Evolutionary conservation across 257 asterid species (phyloP), one percentile per base, ranked within the genome.

Genomic region (Linderniella brevidens): DNA sequence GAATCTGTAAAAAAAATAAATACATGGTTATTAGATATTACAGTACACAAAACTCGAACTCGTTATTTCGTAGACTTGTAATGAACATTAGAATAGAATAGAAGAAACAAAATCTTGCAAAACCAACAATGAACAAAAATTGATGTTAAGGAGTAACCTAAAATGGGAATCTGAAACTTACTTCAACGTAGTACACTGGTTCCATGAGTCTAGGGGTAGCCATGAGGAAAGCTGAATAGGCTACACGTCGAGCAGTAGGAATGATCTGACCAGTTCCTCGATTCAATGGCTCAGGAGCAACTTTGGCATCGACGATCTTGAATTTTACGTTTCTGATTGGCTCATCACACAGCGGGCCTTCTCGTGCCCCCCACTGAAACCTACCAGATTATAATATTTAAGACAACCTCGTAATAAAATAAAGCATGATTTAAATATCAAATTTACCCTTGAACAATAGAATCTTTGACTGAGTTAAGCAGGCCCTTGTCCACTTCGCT

Each of bases 301-400:
- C 75, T 68, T 88, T 80, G 38, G 94, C 95, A 63, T 88, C 95
- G 46, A 84, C 98, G 48, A 84, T 88, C 65, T 88, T 84, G 70
- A 88, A 88, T 62, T 88, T 88, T 16, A 88, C 98, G 58, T 85
- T 85, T 69, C 98, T 78, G 49, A 88, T 88, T 42, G 98, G 98
- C 76, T 88, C 98, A 18, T 88, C 98, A 51, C 98, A 88, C 7
- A 88, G 90, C 11, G 98, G 98, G 16, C 98, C 98, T 68, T 88
- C 98, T 48, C 98, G 83, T 62, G 98, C 98, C 17, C 98, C 98
- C 98, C 98, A 88, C 44, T 88, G 98, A 53, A 88, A 88, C 69
- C 98, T 88, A 90, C 60, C 43, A 55, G 60, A 42, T 18, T 3
- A 8, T 18, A 25, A 54, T 42, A 55, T 70, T 48, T 55, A 60